Base-by-base conservation (phyloP, 2,329 filamentous ascomycete genomes). In the Fusarium kyushuense region DNA sequence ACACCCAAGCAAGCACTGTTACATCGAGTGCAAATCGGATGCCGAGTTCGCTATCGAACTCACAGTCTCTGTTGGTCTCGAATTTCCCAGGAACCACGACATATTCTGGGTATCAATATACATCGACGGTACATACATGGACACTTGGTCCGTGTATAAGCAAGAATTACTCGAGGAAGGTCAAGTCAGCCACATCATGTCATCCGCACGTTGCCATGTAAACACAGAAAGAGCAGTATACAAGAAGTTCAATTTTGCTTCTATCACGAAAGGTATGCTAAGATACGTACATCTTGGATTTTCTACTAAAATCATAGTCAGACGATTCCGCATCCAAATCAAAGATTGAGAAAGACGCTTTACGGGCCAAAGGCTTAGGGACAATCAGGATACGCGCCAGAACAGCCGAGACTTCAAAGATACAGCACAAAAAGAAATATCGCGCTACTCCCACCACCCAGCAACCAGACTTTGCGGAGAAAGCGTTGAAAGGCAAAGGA, bases 401-500 rank as follows among this genome's bases (percentile, higher is more conserved):
- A 2, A 33, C 61, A 29, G 32, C 6, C 8, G 9, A 8, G 2
- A 9, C 2, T 2, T 1, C 17, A 13, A 9, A 16, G 8, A 6
- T 3, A 3, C 0, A 1, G 14, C 9, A 9, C 27, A 9, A 9
- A 9, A 3, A 0, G 9, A 14, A 27, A 32, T 14, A 21, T n/a
- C 5, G 7, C 11, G 9, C 27, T 6, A 27, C 6, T 27, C 27
- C 11, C 11, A 16, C 14, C 17, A 27, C 2, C 2, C 52, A 12
- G 53, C 6, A 40, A 1, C 7, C 60, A 0, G 5, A 53, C 2
- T 3, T 72, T 4, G 46, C 65, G 4, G 75, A 76, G 17, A 75
- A 76, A 25, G 52, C 66, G 3, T 32, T 75, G 63, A 76, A 76
- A 47, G 74, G 75, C 5, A 74, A 30, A 25, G 70, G 60, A n/a